phyloP scores from a whole-genome alignment of 2,329 filamentous ascomycete species.

The Pseudopyricularia javanii region DNA sequence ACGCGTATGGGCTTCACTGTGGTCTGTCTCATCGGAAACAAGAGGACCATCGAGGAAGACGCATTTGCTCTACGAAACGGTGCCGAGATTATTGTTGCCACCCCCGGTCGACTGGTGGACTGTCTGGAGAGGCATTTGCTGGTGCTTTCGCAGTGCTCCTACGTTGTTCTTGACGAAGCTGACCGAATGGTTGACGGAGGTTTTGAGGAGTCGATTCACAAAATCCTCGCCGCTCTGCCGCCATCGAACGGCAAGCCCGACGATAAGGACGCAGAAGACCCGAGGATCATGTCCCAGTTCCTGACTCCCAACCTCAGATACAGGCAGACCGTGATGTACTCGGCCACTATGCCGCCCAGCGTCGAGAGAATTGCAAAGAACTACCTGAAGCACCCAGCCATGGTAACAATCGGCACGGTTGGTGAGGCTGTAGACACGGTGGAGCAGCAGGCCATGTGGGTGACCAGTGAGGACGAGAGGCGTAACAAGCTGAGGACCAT shows the following conservation, averaged over 20 bases:
- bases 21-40: slow-evolving; percentile 95
- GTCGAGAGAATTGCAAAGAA: slow-evolving; percentile 96
- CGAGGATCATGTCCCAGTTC: slow-evolving; percentile 70
- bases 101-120: slow-evolving; percentile 89
- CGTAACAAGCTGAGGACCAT: slow-evolving; percentile 96
- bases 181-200: slow-evolving; percentile 98
- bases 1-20: slow-evolving; percentile 83
- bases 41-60: slow-evolving; percentile 78
- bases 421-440: slow-evolving; percentile 97
- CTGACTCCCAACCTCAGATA: slow-evolving; percentile 61
- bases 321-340: slow-evolving; percentile 99
- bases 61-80: slow-evolving; percentile 81
- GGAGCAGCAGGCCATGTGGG: slow-evolving; percentile 90
- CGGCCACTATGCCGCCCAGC: slow-evolving; percentile 86
- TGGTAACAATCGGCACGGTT: slow-evolving; percentile 85
- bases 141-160: slow-evolving; percentile 92
- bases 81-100: slow-evolving; percentile 97
- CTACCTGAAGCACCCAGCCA: slow-evolving; percentile 84
- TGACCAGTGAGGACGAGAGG: slow-evolving; percentile 82
- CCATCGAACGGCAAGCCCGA: slow-evolving; percentile 93
- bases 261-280: slow-evolving; percentile 78
- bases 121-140: slow-evolving; percentile 89
- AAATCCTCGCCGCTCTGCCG: slow-evolving; percentile 88
- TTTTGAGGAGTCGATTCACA: slow-evolving; percentile 95
- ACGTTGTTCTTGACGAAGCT: slow-evolving; percentile 98